Evolutionary conservation across 139 green algal species (phyloP), one percentile per base, ranked within the genome.

Genomic region (Picochlorum sp.): DNA sequence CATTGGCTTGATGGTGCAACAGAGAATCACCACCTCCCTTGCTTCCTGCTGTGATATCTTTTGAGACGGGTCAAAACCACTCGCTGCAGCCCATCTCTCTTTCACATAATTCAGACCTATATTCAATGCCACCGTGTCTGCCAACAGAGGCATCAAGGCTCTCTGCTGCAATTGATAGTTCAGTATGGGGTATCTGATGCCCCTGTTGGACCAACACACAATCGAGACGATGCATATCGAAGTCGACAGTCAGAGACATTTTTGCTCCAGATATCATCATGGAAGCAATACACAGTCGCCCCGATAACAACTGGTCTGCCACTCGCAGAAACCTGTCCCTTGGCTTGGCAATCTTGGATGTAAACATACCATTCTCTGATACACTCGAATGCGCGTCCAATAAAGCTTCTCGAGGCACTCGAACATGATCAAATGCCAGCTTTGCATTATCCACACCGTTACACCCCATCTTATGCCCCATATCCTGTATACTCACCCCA

Each of bases 1-100:
- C 71, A 96, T 76, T 37, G 90, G 90, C 81, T 96, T 96, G 78
- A 96, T 96, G 66, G 83, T 83, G 76, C 89, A 96, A 80, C 85
- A 92, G 64, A 94, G 79, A 61, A 89, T 84, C 51, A 95, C 80
- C 38, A 93, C 81, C 77, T 93, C 82, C 18, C 76, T 66, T 14
- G 62, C 65, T 5, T 55, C 49, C 60, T 80, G 77, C 6, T 79
- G 65, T 50, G 81, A 73, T 5, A 82, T 60, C 37, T 62, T 21
- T 47, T 47, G 28, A 2, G 73, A 66, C 20, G 62, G 32, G 45
- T 79, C 66, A 69, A 96, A 96, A 24, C 88, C 88, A 45, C 69
- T 85, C 28, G 77, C 82, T 3, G 79, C 72, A 18, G 79, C 77
- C 88, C 89, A 95, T 9, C 83, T 38, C 49, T 82, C 74, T 66